These are phyloP conservation scores for Gleditsia sinensis DNA, from an alignment of 306 rosid species.

Conservation along the genomic window DNA sequence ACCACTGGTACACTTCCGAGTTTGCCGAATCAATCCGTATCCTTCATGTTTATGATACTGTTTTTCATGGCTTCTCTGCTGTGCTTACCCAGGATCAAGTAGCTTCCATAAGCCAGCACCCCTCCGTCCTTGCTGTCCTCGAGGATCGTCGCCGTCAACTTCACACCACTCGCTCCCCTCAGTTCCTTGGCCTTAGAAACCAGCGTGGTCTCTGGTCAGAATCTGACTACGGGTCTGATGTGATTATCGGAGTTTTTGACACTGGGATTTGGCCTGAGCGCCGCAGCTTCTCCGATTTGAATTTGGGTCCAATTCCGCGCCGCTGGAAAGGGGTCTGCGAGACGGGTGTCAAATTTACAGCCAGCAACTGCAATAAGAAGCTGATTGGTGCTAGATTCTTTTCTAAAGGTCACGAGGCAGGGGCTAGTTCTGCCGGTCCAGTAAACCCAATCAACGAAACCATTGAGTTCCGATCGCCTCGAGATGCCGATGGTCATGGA, in stretches of 20 bases:
- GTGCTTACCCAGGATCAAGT: slow-evolving; percentile 39
- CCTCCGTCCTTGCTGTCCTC: slow-evolving; percentile 58
- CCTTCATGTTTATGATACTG: slow-evolving; percentile 66
- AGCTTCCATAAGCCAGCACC: slow-evolving; percentile 43
- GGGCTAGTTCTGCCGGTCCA: slow-evolving; percentile 45
- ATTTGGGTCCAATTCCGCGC: slow-evolving; percentile 62
- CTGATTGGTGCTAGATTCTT: slow-evolving; percentile 69
- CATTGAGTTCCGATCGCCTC: slow-evolving; percentile 60
- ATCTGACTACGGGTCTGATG: slow-evolving; percentile 73
- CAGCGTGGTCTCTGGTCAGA: slow-evolving; percentile 79
- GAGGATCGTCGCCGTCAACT: slow-evolving; percentile 68
- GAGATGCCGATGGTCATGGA: slow-evolving; percentile 81
- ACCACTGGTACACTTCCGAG: slow-evolving; percentile 70
- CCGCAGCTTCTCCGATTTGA: slow-evolving; percentile 62
- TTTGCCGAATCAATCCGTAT: slow-evolving; percentile 54
- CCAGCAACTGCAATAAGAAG: slow-evolving; percentile 53
- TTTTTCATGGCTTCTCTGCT: slow-evolving; percentile 78
- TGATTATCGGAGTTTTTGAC: slow-evolving; percentile 61
- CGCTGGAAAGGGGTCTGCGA: slow-evolving; percentile 70
- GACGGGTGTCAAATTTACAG: slow-evolving; percentile 46
- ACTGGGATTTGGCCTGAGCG: slow-evolving; percentile 77
- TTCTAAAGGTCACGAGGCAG: slow-evolving; percentile 67
- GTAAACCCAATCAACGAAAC: slow-evolving; percentile 51
- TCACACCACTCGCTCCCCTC: slow-evolving; percentile 83
- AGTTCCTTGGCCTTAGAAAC: slow-evolving; percentile 69